A percentile compares a stretch with the other conserved stretches of the same genome.
Evolutionary conservation across 2,329 filamentous ascomycete species (phyloP).

Genomic region (Biscogniauxia sp.): DNA sequence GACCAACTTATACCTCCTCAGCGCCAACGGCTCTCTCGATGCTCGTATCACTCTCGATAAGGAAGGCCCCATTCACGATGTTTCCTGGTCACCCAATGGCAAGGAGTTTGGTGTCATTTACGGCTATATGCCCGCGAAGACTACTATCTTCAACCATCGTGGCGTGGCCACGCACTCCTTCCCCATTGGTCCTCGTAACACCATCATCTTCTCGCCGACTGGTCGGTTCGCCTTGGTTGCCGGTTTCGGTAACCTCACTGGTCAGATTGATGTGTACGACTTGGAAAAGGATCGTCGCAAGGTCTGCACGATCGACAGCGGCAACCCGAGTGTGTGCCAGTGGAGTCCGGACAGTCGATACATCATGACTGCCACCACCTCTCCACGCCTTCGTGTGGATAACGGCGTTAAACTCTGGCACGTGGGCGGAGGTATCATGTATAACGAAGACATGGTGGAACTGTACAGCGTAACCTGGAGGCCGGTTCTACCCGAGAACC

Average conservation of each 20-base stretch:
- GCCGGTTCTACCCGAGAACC: slow-evolving; percentile 63
- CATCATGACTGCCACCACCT: slow-evolving; percentile 96
- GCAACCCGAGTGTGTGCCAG: slow-evolving; percentile 92
- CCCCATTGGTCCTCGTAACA: slow-evolving; percentile 85
- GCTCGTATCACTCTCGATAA: slow-evolving; percentile 91
- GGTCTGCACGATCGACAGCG: slow-evolving; percentile 89
- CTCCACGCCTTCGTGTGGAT: slow-evolving; percentile 90
- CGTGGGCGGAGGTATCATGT: slow-evolving; percentile 83
- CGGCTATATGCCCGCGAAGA: slow-evolving; percentile 98
- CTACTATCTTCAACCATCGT: slow-evolving; percentile 92
- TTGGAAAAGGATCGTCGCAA: slow-evolving; percentile 91
- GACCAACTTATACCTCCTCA: slow-evolving; percentile 93
- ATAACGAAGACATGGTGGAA: slow-evolving; percentile 92
- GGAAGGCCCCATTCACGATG: slow-evolving; percentile 96
- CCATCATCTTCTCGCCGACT: slow-evolving; percentile 89
- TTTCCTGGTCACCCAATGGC: slow-evolving; percentile 96
- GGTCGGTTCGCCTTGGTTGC: slow-evolving; percentile 91
- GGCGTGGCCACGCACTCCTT: slow-evolving; percentile 83
- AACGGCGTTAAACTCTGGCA: slow-evolving; percentile 97
- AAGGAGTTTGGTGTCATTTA: slow-evolving; percentile 98
- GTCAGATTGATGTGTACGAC: slow-evolving; percentile 97
- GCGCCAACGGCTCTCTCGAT: slow-evolving; percentile 87
- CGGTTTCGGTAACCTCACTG: slow-evolving; percentile 95
- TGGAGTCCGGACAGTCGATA: slow-evolving; percentile 97
- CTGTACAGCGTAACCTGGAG: slow-evolving; percentile 90